Evolutionary conservation across 495 filamentous ascomycete genomes (phyloP), one percentile per base, ranked within the genome.

Genomic region (Staphylotrichum longicolle): DNA sequence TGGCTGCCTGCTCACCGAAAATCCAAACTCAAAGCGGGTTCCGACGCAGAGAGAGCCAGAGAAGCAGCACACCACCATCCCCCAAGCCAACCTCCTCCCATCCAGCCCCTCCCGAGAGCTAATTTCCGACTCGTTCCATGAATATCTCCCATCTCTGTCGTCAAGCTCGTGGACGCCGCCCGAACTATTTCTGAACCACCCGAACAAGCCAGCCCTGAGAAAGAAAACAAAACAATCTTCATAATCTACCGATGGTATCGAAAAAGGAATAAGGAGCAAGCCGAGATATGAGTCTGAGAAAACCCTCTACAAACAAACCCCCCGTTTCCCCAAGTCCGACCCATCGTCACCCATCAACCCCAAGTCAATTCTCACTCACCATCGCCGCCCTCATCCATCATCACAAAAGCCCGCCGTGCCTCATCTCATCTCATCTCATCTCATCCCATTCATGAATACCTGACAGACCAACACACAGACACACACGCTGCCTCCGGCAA

Each of bases 221-320:
- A 41, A 32, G 27, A 20, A 14, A 41, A 55, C 7, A 45, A 27
- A 48, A 30, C 35, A 48, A 50, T 62, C 55, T 63, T 44, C 60
- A 66, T 66, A 56, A 57, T 66, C 63, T 68, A 66, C 66, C 63
- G 59, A 59, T 68, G 63, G 66, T 68, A 68, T 68, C 63, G 64
- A 64, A 62, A 63, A 63, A 30, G 52, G 54, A 63, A 57, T 14
- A 54, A 45, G 40, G 32, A 58, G 41, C 34, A 35, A n/a, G 6
- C 6, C 37, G 10, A 39, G 37, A 48, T 14, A 11, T 5, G 33
- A 51, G 35, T 45, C 10, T 48, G 54, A 47, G 32, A 33, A 56
- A 33, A 47, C 54, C 54, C 47, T 63, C 61, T 58, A 57, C 45
- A 20, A 10, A 53, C 34, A 50, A 34, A 60, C 57, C 14, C 32